Percentiles rank a stretch among this genome's conserved stretches.
phyloP scores from a whole-genome alignment of 1,284 basidiomycete genomes.

The Cryptococcus sp. region DNA sequence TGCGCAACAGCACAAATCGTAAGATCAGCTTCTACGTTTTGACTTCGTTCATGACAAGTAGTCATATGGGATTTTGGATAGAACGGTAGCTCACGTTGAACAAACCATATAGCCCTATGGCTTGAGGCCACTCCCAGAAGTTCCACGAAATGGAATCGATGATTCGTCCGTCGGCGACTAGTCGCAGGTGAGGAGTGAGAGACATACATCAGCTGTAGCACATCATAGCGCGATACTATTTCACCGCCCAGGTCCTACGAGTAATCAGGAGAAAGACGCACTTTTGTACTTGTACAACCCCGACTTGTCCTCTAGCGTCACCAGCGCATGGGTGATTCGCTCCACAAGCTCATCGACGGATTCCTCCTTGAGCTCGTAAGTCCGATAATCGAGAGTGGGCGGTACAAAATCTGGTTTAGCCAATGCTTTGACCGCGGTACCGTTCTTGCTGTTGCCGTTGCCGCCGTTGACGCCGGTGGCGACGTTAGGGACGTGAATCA shows the following conservation, averaged over 20 bases:
- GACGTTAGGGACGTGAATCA: too few relatives aligned
- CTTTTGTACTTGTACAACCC: conserved; percentile 17
- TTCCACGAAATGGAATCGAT: conserved; percentile 16
- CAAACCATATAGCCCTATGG: conserved; percentile 19
- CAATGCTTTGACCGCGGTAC: background rate
- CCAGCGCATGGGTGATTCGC: conserved; percentile 16
- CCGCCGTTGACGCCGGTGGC: too few relatives aligned
- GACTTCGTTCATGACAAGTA: background rate
- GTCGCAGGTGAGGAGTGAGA: too few relatives aligned
- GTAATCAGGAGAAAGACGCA: conserved; percentile 2
- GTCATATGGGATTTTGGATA: background rate
- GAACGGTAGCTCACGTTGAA: conserved; percentile 12
- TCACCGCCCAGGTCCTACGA: background rate
- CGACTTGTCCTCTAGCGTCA: conserved; percentile 21
- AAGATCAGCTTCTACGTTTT: background rate
- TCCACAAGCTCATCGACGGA: conserved; percentile 15
- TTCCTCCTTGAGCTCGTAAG: conserved; percentile 14
- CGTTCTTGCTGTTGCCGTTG: too few relatives aligned
- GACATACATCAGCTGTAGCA: too few relatives aligned
- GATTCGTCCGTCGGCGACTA: conserved; percentile 19
- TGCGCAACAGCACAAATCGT: conserved; percentile 3
- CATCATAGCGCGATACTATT: too few relatives aligned
- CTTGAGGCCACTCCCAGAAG: conserved; percentile 26
- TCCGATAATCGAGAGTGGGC: conserved; percentile 13
- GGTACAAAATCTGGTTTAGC: conserved; percentile 13